A percentile compares a stretch with the other conserved stretches of the same genome.
Evolutionary conservation across 2,329 filamentous ascomycete genomes (phyloP).

Genomic region (Aspergillus niger): DNA sequence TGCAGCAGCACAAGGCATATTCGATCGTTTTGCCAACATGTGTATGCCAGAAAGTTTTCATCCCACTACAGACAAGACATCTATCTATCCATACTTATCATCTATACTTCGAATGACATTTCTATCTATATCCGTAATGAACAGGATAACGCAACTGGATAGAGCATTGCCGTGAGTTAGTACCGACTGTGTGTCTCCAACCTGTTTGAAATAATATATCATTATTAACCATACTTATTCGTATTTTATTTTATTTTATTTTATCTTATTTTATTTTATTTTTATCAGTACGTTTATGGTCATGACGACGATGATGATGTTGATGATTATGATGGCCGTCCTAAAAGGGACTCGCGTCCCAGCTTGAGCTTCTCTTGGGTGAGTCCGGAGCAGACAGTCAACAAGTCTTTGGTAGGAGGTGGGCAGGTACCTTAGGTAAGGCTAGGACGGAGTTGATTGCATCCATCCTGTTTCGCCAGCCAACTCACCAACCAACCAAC

Average conservation of each 20-base stretch:
- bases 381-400: background rate
- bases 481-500: constrained; percentile 9
- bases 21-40: background rate
- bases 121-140: background rate
- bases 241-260: no score
- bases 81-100: background rate
- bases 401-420: background rate
- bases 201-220: background rate
- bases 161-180: background rate
- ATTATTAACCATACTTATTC: background rate
- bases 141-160: background rate
- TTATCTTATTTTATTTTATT: no score
- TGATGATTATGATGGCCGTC: background rate
- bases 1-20: background rate
- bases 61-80: background rate
- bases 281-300: background rate
- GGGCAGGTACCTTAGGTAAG: constrained; percentile 2
- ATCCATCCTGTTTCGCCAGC: constrained; percentile 10
- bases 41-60: background rate
- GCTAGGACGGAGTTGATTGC: background rate
- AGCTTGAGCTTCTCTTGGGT: background rate
- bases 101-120: background rate
- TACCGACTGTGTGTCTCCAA: background rate
- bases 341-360: background rate
- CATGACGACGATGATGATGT: background rate